Evolutionary conservation across 306 rosid species (phyloP), one percentile per base, ranked within the genome.

Genomic region (Luffa aegyptiaca): DNA sequence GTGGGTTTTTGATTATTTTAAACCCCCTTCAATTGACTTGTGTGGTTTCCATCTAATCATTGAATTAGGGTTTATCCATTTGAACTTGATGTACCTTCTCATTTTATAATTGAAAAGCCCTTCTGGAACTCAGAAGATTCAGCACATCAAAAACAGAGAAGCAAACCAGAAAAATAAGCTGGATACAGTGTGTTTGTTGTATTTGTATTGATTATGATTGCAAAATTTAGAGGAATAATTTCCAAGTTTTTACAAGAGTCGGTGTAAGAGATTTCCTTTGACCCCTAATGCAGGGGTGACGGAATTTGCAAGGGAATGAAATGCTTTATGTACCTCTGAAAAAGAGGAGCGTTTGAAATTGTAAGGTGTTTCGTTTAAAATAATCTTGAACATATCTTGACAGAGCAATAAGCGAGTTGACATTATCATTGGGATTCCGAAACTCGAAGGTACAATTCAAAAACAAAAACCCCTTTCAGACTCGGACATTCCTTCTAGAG

Each of bases 11-110:
- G 17, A 18, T 76, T 82, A 80, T 81, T 77, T 73, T 68, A 87
- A 79, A 79, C 76, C 41, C 77, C 77, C 48, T 26, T 7, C 48
- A 42, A 0, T 89, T 88, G 90, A 88, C 94, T 90, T 81, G 72
- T 87, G 91, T 75, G 86, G 85, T 69, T 80, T 84, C 84, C 84
- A 84, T 87, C 89, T 81, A 84, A 89, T 86, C 87, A 88, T 87
- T 84, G 84, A 57, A 80, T 65, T 56, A 39, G 64, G 83, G 81
- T 61, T 65, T 76, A 82, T 80, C 87, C 59, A 82, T 69, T 80
- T 81, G 63, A 88, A 87, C 76, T 83, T 64, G 0, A 0, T 75
- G 84, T 65, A 64, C 45, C 45, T 73, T 62, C 17, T 63, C 17
- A 59, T 59, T 59, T 21, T 59, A 63, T 3, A 66, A 37, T 66